Conservation (phyloP, 257 asterid genomes). For the Salvia splendens region DNA sequence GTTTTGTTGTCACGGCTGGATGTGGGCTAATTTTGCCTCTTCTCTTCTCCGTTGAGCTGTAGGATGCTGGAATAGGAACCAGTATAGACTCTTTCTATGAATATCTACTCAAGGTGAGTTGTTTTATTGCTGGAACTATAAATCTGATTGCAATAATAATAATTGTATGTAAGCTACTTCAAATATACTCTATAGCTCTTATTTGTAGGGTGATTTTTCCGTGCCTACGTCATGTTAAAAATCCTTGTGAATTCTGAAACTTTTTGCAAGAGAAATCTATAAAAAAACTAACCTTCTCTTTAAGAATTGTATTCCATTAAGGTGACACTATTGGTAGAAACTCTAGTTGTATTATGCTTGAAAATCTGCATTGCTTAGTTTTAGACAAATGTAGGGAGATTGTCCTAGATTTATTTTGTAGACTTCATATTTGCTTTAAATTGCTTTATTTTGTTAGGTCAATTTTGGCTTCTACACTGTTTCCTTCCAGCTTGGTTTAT, state of each 20-base stretch:
- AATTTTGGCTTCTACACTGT: too few relatives aligned
- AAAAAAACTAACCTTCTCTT: neutral
- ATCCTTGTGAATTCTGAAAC: neutral
- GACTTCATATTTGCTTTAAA: neutral
- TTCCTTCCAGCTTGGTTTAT: too few relatives aligned
- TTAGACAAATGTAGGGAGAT: neutral
- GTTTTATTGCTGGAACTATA: slow-evolving; percentile 23
- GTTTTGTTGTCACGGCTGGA: slow-evolving; percentile 8
- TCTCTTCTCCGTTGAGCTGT: slow-evolving; percentile 40
- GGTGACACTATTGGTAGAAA: neutral
- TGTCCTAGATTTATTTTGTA: neutral
- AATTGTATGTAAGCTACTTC: slow-evolving; percentile 17
- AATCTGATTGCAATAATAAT: neutral
- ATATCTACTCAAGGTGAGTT: slow-evolving; percentile 85
- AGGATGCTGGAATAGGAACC: slow-evolving; percentile 99
- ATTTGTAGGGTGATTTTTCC: slow-evolving; percentile 3
- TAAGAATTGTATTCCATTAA: slow-evolving; percentile 1
- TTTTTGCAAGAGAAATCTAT: neutral
- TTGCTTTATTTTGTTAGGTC: neutral
- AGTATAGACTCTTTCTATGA: slow-evolving; percentile 98
- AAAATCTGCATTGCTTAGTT: neutral
- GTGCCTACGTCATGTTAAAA: neutral
- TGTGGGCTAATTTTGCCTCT: slow-evolving; percentile 32
- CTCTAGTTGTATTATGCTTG: neutral
- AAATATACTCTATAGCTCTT: slow-evolving; percentile 14